Percentiles rank a stretch among this genome's conserved stretches.
phyloP scores from a whole-genome alignment of 805 yeast genomes.

The Torulaspora microellipsoides region DNA sequence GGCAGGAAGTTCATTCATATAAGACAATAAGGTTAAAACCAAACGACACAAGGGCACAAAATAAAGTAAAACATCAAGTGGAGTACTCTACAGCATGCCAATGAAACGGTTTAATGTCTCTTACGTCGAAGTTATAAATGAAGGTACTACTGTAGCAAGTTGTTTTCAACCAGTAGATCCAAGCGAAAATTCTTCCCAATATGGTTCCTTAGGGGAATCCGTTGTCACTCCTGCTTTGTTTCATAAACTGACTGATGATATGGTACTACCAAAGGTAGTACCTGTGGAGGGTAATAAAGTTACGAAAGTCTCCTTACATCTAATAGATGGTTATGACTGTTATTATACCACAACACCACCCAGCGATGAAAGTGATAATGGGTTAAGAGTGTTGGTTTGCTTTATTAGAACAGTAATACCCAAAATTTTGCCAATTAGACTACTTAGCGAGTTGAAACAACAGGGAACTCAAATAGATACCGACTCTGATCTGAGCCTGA shows the following conservation, averaged over 20 bases:
- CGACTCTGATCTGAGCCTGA: constrained; percentile 23
- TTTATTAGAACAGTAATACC: constrained; percentile 27
- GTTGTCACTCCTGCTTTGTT: constrained; percentile 21
- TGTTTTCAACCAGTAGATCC: constrained; percentile 20
- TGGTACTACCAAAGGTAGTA: constrained; percentile 32
- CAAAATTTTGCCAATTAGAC: constrained; percentile 32
- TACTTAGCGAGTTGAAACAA: constrained; percentile 31
- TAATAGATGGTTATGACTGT: constrained; percentile 34
- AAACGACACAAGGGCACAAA: background rate
- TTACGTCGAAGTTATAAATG: constrained; percentile 28
- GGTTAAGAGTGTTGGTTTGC: constrained; percentile 22
- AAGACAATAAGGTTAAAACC: too few species aligned
- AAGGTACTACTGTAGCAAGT: constrained; percentile 20
- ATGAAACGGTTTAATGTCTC: constrained; percentile 19
- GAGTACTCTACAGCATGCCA: constrained; percentile 2
- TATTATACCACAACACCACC: constrained; percentile 28
- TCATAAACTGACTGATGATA: constrained; percentile 26
- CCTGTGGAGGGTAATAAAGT: constrained; percentile 32
- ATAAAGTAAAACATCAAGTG: too few species aligned
- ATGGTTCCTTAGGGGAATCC: constrained; percentile 23
- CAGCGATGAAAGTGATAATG: constrained; percentile 2
- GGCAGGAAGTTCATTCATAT: too few species aligned
- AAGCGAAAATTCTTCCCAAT: constrained; percentile 8
- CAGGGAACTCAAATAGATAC: constrained; percentile 16
- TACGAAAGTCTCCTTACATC: constrained; percentile 28